Conservation (phyloP, 2,329 filamentous ascomycete species). For the Ciborinia camelliae region DNA sequence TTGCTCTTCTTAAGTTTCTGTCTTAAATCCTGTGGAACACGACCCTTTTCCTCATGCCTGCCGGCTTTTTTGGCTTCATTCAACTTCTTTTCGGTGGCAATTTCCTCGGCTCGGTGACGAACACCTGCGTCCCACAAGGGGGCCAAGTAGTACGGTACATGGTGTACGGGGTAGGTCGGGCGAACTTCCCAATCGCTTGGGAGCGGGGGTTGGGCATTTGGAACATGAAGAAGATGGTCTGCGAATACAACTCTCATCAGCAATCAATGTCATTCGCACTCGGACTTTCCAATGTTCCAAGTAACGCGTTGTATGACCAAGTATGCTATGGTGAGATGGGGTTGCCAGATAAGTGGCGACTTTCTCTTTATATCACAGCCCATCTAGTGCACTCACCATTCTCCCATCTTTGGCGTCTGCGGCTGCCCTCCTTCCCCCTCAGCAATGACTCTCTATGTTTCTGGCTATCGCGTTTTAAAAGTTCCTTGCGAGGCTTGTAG, state of each 20-base stretch:
- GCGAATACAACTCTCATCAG: slow-evolving; percentile 22
- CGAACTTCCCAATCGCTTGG: slow-evolving; percentile 79
- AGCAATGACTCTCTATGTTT: slow-evolving; percentile 52
- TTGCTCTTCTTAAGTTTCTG: slow-evolving; percentile 74
- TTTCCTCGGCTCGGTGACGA: slow-evolving; percentile 50
- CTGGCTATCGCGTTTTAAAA: slow-evolving; percentile 55
- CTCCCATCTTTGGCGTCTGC: slow-evolving; percentile 87
- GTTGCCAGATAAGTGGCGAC: background rate
- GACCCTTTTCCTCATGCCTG: slow-evolving; percentile 44
- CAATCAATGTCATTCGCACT: slow-evolving; percentile 12
- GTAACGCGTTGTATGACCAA: slow-evolving; percentile 20
- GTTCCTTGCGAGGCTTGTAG: slow-evolving; percentile 36
- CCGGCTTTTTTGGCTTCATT: slow-evolving; percentile 36
- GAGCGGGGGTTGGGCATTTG: slow-evolving; percentile 77
- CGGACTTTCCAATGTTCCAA: slow-evolving; percentile 18
- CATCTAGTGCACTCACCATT: slow-evolving; percentile 61
- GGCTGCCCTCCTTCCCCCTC: slow-evolving; percentile 87
- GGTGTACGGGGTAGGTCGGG: slow-evolving; percentile 74
- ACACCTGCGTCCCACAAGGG: slow-evolving; percentile 73
- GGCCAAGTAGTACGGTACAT: slow-evolving; percentile 85
- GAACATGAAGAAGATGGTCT: slow-evolving; percentile 86
- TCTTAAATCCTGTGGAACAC: slow-evolving; percentile 76
- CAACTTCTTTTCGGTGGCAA: slow-evolving; percentile 41
- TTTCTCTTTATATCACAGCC: background rate
- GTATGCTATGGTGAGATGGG: background rate